phyloP scores from a whole-genome alignment of 108 stramenopile genomes.

The Epithemia pelagica region DNA sequence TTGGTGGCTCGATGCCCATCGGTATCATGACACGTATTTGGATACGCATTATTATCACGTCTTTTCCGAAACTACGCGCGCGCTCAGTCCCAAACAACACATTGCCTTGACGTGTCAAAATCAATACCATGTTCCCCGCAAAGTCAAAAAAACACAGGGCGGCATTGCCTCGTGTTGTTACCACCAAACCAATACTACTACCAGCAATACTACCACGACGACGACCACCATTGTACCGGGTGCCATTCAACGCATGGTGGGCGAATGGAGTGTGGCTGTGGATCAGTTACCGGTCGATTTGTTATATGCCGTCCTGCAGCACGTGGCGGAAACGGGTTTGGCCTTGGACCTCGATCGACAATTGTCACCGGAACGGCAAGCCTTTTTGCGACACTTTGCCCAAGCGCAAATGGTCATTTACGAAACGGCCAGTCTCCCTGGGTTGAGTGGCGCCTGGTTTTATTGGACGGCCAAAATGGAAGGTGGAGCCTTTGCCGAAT shows the following conservation, averaged over 20 bases:
- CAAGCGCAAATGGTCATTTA: slow-evolving; percentile 68
- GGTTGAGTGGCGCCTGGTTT: slow-evolving; percentile 56
- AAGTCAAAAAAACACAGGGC: slow-evolving; percentile 1
- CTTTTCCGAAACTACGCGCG: slow-evolving; percentile 42
- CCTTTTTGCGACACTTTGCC: slow-evolving; percentile 53
- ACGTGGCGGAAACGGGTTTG: slow-evolving; percentile 27
- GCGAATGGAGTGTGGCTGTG: slow-evolving; percentile 63
- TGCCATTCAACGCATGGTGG: slow-evolving; percentile 49
- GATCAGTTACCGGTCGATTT: slow-evolving; percentile 40
- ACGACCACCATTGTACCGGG: not conserved
- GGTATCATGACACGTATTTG: slow-evolving; percentile 31
- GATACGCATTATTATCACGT: slow-evolving; percentile 70
- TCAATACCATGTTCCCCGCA: slow-evolving; percentile 1
- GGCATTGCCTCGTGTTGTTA: slow-evolving; percentile 43
- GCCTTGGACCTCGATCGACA: slow-evolving; percentile 34
- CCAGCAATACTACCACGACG: slow-evolving; percentile 10
- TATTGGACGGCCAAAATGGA: slow-evolving; percentile 64
- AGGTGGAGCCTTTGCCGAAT: slow-evolving; percentile 59
- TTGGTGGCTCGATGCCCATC: slow-evolving; percentile 29
- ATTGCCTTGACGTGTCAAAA: slow-evolving; percentile 30
- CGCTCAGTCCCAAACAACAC: slow-evolving; percentile 57
- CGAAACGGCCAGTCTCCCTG: slow-evolving; percentile 25
- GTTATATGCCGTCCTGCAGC: slow-evolving; percentile 34
- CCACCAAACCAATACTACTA: slow-evolving; percentile 20
- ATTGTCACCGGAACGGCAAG: slow-evolving; percentile 24